Conservation (phyloP, 371 early-diverging fungal species). For the Syncephalastrum contaminatum region DNA sequence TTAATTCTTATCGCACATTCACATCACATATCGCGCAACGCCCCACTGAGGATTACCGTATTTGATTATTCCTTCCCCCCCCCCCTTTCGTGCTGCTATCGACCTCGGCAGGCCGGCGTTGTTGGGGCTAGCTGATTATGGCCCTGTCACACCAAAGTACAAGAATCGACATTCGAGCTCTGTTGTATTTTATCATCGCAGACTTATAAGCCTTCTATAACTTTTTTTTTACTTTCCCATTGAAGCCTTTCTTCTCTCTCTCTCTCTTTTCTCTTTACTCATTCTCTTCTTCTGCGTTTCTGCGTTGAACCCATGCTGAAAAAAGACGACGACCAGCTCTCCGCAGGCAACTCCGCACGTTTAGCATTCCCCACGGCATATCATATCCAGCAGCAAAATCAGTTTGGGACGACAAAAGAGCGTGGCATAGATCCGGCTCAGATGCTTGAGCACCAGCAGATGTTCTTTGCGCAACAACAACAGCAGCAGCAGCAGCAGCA, state of each 20-base stretch:
- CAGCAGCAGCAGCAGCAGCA: slow-evolving; percentile 1
- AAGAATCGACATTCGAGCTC: no score
- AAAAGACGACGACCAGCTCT: not conserved
- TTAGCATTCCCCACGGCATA: slow-evolving; percentile 22
- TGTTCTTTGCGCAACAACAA: slow-evolving; percentile 10
- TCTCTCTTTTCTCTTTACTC: not conserved
- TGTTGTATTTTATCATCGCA: no score
- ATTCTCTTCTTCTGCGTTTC: not conserved
- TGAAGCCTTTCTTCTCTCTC: not conserved
- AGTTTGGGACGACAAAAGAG: slow-evolving; percentile 12
- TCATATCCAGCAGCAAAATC: slow-evolving; percentile 23
- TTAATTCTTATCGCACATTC: no score
- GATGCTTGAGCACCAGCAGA: slow-evolving; percentile 14
- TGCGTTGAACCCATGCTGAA: not conserved
- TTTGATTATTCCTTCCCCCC: no score
- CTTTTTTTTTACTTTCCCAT: slow-evolving; percentile 3
- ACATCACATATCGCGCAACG: no score
- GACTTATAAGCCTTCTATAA: slow-evolving; percentile 2
- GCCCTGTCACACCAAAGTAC: no score
- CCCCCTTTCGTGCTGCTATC: no score
- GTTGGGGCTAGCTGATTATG: no score
- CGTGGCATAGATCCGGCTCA: slow-evolving; percentile 14
- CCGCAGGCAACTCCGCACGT: slow-evolving; percentile 14
- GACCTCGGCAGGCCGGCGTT: no score
- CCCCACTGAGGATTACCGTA: no score